These are phyloP conservation scores for Pyrenula massariospora DNA, from an alignment of 495 filamentous ascomycete species.

Conservation along the genomic window DNA sequence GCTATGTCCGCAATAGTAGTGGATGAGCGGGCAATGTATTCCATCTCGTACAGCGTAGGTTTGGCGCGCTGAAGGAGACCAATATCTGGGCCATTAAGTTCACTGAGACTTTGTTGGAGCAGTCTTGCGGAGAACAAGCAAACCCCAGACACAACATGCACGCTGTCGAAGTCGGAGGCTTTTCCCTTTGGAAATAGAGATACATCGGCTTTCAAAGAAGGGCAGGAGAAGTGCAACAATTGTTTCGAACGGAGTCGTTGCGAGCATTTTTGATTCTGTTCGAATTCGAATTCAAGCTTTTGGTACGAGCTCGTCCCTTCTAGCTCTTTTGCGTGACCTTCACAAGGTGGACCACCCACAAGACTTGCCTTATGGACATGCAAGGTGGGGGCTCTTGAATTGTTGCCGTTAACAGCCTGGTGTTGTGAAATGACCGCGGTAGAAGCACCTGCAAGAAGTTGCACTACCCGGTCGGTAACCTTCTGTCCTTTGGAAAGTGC, in stretches of 20 bases:
- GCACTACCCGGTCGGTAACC: neutral
- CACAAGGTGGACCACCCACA: neutral
- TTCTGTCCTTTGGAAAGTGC: neutral
- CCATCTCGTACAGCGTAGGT: constrained; percentile 1
- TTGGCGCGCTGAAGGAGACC: neutral
- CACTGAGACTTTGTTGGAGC: neutral
- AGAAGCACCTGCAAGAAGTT: neutral
- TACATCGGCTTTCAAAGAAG: neutral
- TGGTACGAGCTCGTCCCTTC: neutral
- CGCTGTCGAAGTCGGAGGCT: neutral
- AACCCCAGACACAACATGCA: neutral
- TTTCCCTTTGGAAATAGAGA: neutral
- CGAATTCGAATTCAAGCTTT: neutral
- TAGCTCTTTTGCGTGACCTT: neutral
- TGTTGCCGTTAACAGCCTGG: neutral
- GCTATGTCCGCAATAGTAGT: constrained; percentile 3
- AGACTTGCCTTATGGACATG: neutral
- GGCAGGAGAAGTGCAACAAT: constrained; percentile 1
- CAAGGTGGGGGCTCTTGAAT: neutral
- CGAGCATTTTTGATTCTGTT: neutral
- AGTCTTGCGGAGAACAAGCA: neutral
- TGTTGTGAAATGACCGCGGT: neutral
- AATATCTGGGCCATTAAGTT: neutral
- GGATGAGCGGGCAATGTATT: constrained; percentile 1
- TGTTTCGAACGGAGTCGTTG: neutral